phyloP scores from a whole-genome alignment of 2,329 filamentous ascomycete genomes.

The Pseudocercospora fuligena region DNA sequence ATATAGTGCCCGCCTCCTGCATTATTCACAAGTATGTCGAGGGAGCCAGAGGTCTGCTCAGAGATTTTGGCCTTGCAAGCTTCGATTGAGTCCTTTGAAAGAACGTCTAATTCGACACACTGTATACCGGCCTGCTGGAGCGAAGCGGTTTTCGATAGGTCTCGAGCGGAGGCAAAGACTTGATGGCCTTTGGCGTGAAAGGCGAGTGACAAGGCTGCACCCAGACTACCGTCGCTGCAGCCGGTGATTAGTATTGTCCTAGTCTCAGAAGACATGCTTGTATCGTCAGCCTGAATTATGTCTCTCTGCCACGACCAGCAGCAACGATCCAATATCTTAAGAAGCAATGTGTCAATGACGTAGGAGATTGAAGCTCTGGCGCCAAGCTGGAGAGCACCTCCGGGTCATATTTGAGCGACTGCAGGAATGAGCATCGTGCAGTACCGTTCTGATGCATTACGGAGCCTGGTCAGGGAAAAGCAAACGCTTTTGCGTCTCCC shows the following conservation, averaged over 20 bases:
- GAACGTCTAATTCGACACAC: slow-evolving; percentile 38
- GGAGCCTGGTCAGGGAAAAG: not conserved
- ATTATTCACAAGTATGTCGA: slow-evolving; percentile 56
- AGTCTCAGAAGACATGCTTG: not conserved
- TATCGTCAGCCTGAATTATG: not conserved
- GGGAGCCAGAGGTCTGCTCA: slow-evolving; percentile 37
- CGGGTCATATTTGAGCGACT: not conserved
- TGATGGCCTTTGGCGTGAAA: slow-evolving; percentile 44
- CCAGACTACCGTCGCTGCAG: slow-evolving; percentile 47
- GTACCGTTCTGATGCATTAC: not conserved
- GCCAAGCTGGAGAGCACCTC: not conserved
- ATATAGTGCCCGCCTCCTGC: slow-evolving; percentile 48
- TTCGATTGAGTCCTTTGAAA: slow-evolving; percentile 38
- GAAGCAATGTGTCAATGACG: too few species aligned
- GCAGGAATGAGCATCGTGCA: not conserved
- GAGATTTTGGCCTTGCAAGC: slow-evolving; percentile 32
- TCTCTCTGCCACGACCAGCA: too few species aligned
- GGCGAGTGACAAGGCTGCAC: slow-evolving; percentile 44
- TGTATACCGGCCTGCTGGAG: slow-evolving; percentile 1
- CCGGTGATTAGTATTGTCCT: slow-evolving; percentile 34
- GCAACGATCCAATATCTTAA: too few species aligned
- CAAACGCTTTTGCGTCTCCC: not conserved
- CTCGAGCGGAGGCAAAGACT: slow-evolving; percentile 51
- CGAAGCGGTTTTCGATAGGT: slow-evolving; percentile 19
- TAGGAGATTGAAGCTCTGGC: too few species aligned